Evolutionary conservation across 2,329 filamentous ascomycete species (phyloP).

Genomic region (Penicillium sp.): DNA sequence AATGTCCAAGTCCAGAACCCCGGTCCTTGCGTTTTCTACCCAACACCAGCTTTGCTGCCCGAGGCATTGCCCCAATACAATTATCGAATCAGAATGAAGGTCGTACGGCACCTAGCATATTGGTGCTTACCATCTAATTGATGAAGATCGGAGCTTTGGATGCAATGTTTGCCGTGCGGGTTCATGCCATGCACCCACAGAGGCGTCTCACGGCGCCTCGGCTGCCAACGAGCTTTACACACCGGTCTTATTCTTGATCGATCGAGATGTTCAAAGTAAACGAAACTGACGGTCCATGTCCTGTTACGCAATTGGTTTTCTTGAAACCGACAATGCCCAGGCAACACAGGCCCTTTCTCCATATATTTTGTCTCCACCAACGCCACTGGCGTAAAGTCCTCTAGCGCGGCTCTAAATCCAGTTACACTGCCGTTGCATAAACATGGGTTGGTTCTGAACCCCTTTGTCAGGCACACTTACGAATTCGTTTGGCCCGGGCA

Average conservation of each 20-base stretch:
- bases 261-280: slow-evolving; percentile 20
- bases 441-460: slow-evolving; percentile 12
- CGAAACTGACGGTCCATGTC: slow-evolving; percentile 8
- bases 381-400: slow-evolving; percentile 16
- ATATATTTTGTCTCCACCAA: slow-evolving; percentile 16
- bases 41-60: slow-evolving; percentile 26
- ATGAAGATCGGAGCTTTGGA: slow-evolving; percentile 17
- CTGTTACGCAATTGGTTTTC: slow-evolving; percentile 12
- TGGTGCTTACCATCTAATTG: neutral
- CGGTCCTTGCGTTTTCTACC: slow-evolving; percentile 19
- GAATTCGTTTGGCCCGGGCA: slow-evolving; percentile 11
- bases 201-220: slow-evolving; percentile 14
- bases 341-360: slow-evolving; percentile 13
- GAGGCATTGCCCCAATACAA: slow-evolving; percentile 13
- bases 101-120: slow-evolving; percentile 4
- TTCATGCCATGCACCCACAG: slow-evolving; percentile 10
- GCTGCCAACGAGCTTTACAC: slow-evolving; percentile 10
- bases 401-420: slow-evolving; percentile 28
- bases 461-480: slow-evolving; percentile 24
- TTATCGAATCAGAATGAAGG: slow-evolving; percentile 13
- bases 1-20: slow-evolving; percentile 13
- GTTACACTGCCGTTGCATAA: slow-evolving; percentile 17
- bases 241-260: slow-evolving; percentile 17
- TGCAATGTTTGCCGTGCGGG: slow-evolving; percentile 7
- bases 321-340: slow-evolving; percentile 8